Evolutionary conservation across 768 basidiomycete genomes (phyloP), one percentile per base, ranked within the genome.

Genomic region (Pulveroboletus sp.): DNA sequence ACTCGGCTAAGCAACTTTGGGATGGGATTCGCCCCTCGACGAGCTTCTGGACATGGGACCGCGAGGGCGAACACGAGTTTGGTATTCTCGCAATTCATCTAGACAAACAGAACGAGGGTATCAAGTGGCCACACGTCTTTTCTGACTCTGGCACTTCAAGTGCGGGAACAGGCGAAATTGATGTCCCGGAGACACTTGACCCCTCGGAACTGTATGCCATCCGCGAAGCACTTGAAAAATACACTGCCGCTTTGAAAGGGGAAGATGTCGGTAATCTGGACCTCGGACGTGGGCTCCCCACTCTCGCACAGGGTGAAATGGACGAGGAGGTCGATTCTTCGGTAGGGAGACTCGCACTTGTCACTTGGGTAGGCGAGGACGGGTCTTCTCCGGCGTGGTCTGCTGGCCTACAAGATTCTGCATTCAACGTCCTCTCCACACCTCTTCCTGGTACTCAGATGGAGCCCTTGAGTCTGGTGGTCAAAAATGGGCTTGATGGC

Each of bases 21-120:
- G 92, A 82, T 55, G 70, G 71, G 9, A 86, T 99, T 55, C 80
- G 81, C 46, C 71, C 87, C 1, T 78, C 83, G 3, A 77, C 85
- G n/a, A 89, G 89, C 61, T 82, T 89, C 60, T 99, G 93, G 93
- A 94, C 91, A 5, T 95, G 86, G 80, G 93, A 96, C 58, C 77
- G 82, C 15, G 82, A 84, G 54, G 89, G 82, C 5, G 82, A 83
- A 43, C 76, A 76, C 50, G 62, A 79, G 11, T 83, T 79, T 57
- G 88, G 88, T 2, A 54, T 89, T 30, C 76, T 98, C 57, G 83
- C 88, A 1, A 68, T 97, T 17, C 87, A 96, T 61, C 73, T 98
- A 47, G 88, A 93, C 66, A 98, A 98, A 69, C 76, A 77, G 54
- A 78, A 92, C 65, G 83, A 86, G 52, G 86, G 83, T 6, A 86